Evolutionary conservation across 768 basidiomycete genomes (phyloP).

Genomic region (Atractiella rhizophila): DNA sequence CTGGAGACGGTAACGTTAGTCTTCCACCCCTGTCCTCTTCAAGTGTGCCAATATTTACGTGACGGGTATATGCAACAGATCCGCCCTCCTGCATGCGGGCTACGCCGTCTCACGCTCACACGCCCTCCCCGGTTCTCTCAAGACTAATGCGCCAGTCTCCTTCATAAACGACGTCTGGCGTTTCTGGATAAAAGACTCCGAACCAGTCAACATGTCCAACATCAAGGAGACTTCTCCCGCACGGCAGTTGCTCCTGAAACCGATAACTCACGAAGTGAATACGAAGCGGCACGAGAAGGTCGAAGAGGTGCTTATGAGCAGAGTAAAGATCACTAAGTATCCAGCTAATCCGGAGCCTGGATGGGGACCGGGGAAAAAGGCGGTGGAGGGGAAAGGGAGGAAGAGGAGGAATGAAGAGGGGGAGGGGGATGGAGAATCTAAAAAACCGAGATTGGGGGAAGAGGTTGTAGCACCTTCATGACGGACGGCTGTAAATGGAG

Average conservation of each 20-base stretch:
- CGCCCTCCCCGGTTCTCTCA: slow-evolving; percentile 63
- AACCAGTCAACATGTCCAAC: slow-evolving; percentile 66
- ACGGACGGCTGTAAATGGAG: too few species aligned
- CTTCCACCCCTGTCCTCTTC: neutral
- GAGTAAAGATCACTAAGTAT: slow-evolving; percentile 59
- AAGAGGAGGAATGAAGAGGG: too few species aligned
- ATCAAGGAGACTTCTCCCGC: slow-evolving; percentile 50
- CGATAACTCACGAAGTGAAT: slow-evolving; percentile 45
- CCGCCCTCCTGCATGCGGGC: slow-evolving; percentile 60
- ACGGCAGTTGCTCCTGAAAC: slow-evolving; percentile 38
- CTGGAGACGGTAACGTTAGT: slow-evolving; percentile 50
- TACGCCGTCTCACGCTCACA: slow-evolving; percentile 73
- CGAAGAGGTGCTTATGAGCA: slow-evolving; percentile 30
- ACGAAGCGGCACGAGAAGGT: slow-evolving; percentile 50
- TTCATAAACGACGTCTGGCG: slow-evolving; percentile 62
- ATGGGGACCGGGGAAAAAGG: slow-evolving; percentile 54
- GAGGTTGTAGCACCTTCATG: too few species aligned
- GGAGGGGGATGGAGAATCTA: too few species aligned
- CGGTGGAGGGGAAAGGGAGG: too few species aligned
- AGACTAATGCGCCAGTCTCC: slow-evolving; percentile 49
- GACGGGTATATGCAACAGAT: slow-evolving; percentile 4
- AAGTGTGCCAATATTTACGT: slow-evolving; percentile 1
- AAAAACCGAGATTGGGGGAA: too few species aligned
- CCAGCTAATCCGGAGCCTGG: slow-evolving; percentile 71
- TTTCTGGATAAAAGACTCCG: slow-evolving; percentile 42